phyloP scores from a whole-genome alignment of 2,329 filamentous ascomycete genomes.

The Xylariaceae sp. region DNA sequence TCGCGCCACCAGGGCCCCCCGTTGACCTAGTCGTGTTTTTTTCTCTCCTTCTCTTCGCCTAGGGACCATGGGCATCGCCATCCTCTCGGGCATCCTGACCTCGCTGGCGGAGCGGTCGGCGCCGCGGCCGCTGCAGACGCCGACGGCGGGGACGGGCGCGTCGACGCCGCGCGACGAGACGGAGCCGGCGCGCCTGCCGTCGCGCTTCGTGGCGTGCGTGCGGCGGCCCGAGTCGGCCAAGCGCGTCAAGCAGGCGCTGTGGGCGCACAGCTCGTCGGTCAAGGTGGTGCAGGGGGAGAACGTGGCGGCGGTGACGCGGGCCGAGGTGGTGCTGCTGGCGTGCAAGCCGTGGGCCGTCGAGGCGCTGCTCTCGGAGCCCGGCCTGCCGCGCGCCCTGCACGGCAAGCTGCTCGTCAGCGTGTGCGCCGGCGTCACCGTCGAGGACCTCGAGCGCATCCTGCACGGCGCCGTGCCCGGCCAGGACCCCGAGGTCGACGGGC shows the following conservation, averaged over 20 bases:
- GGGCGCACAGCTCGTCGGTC: slow-evolving; percentile 53
- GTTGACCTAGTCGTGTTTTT: not conserved
- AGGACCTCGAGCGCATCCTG: slow-evolving; percentile 59
- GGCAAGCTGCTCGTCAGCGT: slow-evolving; percentile 80
- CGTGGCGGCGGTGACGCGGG: slow-evolving; percentile 54
- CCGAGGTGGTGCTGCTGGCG: slow-evolving; percentile 67
- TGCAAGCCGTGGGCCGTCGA: slow-evolving; percentile 75
- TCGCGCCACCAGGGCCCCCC: not conserved
- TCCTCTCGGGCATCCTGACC: slow-evolving; percentile 70
- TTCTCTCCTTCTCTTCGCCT: not conserved
- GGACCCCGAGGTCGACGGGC: slow-evolving; percentile 36
- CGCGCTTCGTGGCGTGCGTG: slow-evolving; percentile 75
- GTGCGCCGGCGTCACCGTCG: slow-evolving; percentile 65
- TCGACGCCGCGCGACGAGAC: slow-evolving; percentile 39
- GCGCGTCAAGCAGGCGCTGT: slow-evolving; percentile 58
- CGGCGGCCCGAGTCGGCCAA: slow-evolving; percentile 61
- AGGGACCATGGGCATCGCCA: slow-evolving; percentile 82
- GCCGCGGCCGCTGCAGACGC: slow-evolving; percentile 36
- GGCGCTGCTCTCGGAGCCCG: slow-evolving; percentile 57
- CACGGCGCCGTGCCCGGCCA: slow-evolving; percentile 47
- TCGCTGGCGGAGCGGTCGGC: slow-evolving; percentile 52
- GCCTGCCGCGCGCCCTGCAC: slow-evolving; percentile 63
- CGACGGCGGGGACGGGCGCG: slow-evolving; percentile 30
- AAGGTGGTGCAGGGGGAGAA: slow-evolving; percentile 67
- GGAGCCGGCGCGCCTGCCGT: slow-evolving; percentile 56